Base-by-base conservation (phyloP, 1,284 basidiomycete genomes). In the Leccinum subrobustum region DNA sequence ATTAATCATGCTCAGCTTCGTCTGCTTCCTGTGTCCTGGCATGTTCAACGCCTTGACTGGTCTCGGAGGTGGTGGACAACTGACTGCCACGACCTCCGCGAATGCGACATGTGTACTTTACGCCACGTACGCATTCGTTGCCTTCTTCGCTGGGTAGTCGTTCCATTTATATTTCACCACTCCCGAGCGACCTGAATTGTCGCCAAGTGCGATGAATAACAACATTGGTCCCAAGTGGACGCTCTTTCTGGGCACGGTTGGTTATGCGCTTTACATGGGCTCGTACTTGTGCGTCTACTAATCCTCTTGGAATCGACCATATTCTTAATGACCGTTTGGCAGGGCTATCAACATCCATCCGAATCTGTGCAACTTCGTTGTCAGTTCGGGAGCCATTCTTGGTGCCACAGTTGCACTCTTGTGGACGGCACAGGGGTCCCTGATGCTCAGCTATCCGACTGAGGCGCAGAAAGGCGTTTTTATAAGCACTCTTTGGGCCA, bases 401-500 rank as follows among this genome's bases (percentile, higher is more conserved):
- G 87, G 87, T 39, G 63, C 84, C 54, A 85, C 84, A 63, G 87
- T 87, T 8, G 83, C 83, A 9, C 72, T 89, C 18, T 76, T 89
- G 18, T 87, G 85, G 85, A 81, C 84, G 0, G 83, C 85, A 0
- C 87, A 88, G 66, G 86, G 86, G 7, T 80, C 83, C 2, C 72
- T 87, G 63, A 88, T 87, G 82, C 76, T 88, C 54, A 78, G 83
- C 3, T 88, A 88, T 67, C 82, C 85, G 0, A 84, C 78, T 61
- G 81, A 82, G 66, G 65, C 77, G 61, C 77, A 84, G 66, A 89
- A 89, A 72, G 86, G 88, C 2, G 71, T 75, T 37, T 83, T 77
- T 67, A 86, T 89, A 65, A 80, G 79, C 50, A 78, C 88, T 57
- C 85, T 89, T 72, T 91, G 88, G 88, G 75, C 79, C 53, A 82